Base-by-base conservation (phyloP, 2,329 filamentous ascomycete species). In the Verticillium tricorpus region DNA sequence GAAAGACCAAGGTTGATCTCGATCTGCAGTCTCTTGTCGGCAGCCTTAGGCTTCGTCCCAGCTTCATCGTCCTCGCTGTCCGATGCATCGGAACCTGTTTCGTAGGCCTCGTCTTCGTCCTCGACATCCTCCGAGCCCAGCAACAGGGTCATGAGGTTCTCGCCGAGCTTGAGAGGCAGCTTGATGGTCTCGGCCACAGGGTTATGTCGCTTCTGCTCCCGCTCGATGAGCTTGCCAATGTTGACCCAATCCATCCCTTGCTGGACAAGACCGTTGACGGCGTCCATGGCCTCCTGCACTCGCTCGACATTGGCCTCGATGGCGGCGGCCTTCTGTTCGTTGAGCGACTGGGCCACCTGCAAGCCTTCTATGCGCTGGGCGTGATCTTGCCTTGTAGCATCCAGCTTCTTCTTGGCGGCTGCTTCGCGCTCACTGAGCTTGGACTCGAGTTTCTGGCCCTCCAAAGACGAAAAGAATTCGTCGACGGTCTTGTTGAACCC, bases 201-300 rank as follows among this genome's bases (percentile, higher is more conserved):
- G 67, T 99, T 99, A 32, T 86, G 82, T 57, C 88, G 83, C 64
- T 82, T 86, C 73, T 96, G 91, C 72, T 98, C 94, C 67, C 92
- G 85, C 72, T 97, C 92, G 59, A 99, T 91, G 64, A 99, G 78
- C 62, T 89, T 90, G 11, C 86, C 92, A 69, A 98, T 93, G 67
- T 97, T 91, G 12, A 92, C 87, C 95, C 95, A 99, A 69, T 99
- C 95, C 93, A 98, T 98, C 12, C 94, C 94, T 70, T 97, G 92
- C 5, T 86, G 86, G 63, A 99, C 86, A n/a, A 98, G 79, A 0
- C 92, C 91, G 73, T 96, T 98, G 60, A 99, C 89, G 3, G 95
- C 93, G 72, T 93, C 91, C 73, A 93, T 93, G 5, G 92, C 93
- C 76, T 98, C 95, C 72, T 97, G 91, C 0, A 98, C 93, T 58